Conservation (phyloP, 805 yeast genomes). For the Suhomyces faveliae region DNA sequence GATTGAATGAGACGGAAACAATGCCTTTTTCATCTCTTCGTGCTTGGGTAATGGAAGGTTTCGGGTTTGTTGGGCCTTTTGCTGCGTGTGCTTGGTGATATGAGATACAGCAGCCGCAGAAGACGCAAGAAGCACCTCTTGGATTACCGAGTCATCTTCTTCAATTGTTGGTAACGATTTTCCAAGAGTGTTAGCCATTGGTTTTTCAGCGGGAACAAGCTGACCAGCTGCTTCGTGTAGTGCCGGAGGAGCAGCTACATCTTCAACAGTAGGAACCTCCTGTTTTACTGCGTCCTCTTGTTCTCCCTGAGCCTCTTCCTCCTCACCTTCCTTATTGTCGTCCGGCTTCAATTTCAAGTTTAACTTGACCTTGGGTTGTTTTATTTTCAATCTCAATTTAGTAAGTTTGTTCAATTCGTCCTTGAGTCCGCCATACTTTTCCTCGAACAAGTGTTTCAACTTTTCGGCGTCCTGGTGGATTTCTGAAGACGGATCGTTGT, state of each 20-base stretch:
- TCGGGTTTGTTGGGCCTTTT: constrained; percentile 9
- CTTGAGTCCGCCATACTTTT: constrained; percentile 33
- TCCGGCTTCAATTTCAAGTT: constrained; percentile 21
- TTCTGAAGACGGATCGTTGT: constrained; percentile 70
- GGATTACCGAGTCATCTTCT: constrained; percentile 35
- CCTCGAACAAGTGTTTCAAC: constrained; percentile 53
- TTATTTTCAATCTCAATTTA: constrained; percentile 28
- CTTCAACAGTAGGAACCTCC: constrained; percentile 10
- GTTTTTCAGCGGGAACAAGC: constrained; percentile 7
- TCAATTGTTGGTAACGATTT: constrained; percentile 26
- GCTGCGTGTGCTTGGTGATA: constrained; percentile 11
- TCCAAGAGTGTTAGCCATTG: constrained; percentile 21
- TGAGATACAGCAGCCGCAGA: constrained; percentile 14
- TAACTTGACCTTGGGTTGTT: constrained; percentile 29
- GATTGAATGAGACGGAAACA: constrained; percentile 32
- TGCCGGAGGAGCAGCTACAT: background rate
- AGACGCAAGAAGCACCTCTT: constrained; percentile 36
- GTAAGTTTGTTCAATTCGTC: constrained; percentile 18
- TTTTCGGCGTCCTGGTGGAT: constrained; percentile 70
- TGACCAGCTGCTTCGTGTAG: background rate
- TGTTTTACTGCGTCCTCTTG: constrained; percentile 6
- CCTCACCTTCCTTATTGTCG: constrained; percentile 18
- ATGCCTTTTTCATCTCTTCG: constrained; percentile 24
- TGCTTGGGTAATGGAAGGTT: constrained; percentile 20
- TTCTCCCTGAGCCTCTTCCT: constrained; percentile 16